Base-by-base conservation (phyloP, 2,329 filamentous ascomycete genomes). In the Paracamarosporium sp. region DNA sequence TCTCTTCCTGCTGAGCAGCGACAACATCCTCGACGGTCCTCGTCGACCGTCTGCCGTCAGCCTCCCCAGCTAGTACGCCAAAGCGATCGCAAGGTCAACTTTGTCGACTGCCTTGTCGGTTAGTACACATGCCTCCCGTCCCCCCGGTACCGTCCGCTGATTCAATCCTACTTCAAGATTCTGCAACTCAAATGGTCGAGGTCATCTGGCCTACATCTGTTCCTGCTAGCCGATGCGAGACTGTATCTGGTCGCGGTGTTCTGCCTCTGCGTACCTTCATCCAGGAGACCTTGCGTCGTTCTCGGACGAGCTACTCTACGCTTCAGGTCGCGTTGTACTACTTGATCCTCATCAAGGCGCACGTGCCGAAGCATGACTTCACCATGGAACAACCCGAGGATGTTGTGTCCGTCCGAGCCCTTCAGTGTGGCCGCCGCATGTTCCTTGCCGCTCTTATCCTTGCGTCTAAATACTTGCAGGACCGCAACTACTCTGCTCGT, bases 41-140 rank as follows among this genome's bases (percentile, higher is more conserved):
- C 85, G 60, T 78, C 83, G 30, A 81, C 82, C 55, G 78, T 83
- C 57, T 83, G 85, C 68, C 85, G 85, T 67, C 84, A 85, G 69
- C 90, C 91, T 68, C 92, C 94, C 48, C 80, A 89, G 57, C 85
- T 97, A 64, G 84, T 93, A 63, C 90, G 93, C 71, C 93, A 97
- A 82, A 87, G 88, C 72, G 93, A 97, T 80, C 91, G 93, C 75
- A 97, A 97, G 83, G 86, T 92, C 75, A 93, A 90, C 79, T 97
- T 98, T 75, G 94, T 98, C 79, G 93, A 97, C 79, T 95, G 89
- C 78, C 91, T 97, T 78, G 93, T 97, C 82, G 94, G 94, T 97
- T 92, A 92, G 94, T 78, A 72, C 53, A 66, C 55, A 52, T 61
- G 55, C 57, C 57, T 59, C 56, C 52, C 61, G 63, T 84, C 76